Evolutionary conservation across 2,329 filamentous ascomycete genomes (phyloP), one percentile per base, ranked within the genome.

Genomic region (Epichloe sylvatica): DNA sequence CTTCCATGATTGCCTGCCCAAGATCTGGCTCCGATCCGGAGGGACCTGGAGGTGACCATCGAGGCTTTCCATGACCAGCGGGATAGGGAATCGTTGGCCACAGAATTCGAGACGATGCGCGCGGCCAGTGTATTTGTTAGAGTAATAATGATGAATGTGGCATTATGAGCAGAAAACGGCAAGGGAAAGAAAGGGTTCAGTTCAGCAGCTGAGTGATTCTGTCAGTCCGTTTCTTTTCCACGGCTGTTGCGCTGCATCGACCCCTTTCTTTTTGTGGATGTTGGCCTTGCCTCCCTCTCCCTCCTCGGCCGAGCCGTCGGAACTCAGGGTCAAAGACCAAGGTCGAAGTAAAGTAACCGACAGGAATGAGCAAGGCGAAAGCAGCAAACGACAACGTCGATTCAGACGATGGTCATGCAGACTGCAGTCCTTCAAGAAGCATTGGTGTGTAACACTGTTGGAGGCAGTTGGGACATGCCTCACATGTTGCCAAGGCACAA

Each of bases 1-100:
- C 70, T 77, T 77, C 74, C 74, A 77, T 44, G 70, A 56, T 45
- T 72, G 68, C 54, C 72, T 65, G 41, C 72, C 72, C 46, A 77
- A 67, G 41, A 77, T 72, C 53, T 72, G 70, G 49, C 67, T 67
- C 46, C 73, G 64, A 49, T 77, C 74, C 36, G 74, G 74, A 41
- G 74, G 74, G 38, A 73, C 68, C 58, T 74, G 59, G 57, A 77
- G 65, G 52, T 69, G 59, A 33, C 74, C 73, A 54, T 75, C 71
- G 47, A 70, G 58, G 51, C 56, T 60, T 37, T 70, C 67, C 65
- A 69, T 69, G 53, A 51, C 58, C 46, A 49, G 48, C 41, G 39
- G 39, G 17, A 46, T 47, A 39, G n/a, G 21, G 38, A 46, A 38
- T 44, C 38, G 48, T 40, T 25, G 49, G 51, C 38, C 36, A 34